Evolutionary conservation across 129 eudicot species (phyloP).

Genomic region (Tagetes patula): DNA sequence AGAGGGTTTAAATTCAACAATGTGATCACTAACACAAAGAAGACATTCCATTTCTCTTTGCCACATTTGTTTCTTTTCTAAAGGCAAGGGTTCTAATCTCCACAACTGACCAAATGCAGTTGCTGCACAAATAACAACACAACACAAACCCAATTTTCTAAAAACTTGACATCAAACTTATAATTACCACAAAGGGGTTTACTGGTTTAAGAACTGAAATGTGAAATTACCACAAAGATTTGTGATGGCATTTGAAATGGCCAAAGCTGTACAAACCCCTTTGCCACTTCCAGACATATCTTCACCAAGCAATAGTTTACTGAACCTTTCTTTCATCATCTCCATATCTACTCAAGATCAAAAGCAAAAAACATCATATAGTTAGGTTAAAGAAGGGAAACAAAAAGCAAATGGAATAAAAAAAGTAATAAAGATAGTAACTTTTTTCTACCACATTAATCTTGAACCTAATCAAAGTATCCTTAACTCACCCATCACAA

Average conservation of each 20-base stretch:
- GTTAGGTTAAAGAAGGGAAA: slow-evolving; percentile 14
- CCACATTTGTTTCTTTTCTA: slow-evolving; percentile 83
- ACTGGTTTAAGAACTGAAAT: background rate
- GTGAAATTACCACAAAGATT: slow-evolving; percentile 69
- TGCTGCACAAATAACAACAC: slow-evolving; percentile 44
- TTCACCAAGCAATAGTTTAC: slow-evolving; percentile 82
- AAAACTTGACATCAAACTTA: background rate
- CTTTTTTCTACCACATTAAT: slow-evolving; percentile 19
- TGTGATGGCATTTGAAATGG: slow-evolving; percentile 88
- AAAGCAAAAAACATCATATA: background rate
- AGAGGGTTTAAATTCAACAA: slow-evolving; percentile 80
- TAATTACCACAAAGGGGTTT: background rate
- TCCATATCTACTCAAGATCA: slow-evolving; percentile 60
- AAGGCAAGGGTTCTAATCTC: slow-evolving; percentile 88
- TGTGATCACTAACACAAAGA: slow-evolving; percentile 84
- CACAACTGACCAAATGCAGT: slow-evolving; percentile 87
- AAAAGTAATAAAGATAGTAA: slow-evolving; percentile 36
- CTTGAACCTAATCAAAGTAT: slow-evolving; percentile 14
- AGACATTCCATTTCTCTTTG: slow-evolving; percentile 89
- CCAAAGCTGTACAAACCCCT: slow-evolving; percentile 90
- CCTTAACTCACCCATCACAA: slow-evolving; percentile 16
- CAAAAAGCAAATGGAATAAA: slow-evolving; percentile 29
- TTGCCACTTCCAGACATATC: slow-evolving; percentile 98
- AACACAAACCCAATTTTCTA: background rate
- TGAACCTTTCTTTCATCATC: slow-evolving; percentile 86